Evolutionary conservation across 352 stramenopile genomes (phyloP).

Genomic region (Phytophthora rubi): DNA sequence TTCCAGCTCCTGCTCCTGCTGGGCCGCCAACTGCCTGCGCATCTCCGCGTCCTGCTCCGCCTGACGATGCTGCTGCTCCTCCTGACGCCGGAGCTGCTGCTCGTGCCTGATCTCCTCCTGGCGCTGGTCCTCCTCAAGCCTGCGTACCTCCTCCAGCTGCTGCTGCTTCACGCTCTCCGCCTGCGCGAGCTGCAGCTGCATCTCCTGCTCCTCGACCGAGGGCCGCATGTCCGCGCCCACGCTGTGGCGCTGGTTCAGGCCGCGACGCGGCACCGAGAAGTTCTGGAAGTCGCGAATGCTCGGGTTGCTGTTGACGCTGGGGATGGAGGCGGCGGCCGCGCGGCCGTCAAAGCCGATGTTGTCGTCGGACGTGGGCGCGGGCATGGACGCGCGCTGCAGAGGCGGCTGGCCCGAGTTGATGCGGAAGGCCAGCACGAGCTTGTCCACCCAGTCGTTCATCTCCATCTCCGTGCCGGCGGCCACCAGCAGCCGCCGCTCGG

Average conservation of each 20-base stretch:
- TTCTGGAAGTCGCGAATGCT: slow-evolving; percentile 83
- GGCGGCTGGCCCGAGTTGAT: slow-evolving; percentile 54
- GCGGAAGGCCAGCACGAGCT: slow-evolving; percentile 71
- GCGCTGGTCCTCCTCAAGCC: slow-evolving; percentile 24
- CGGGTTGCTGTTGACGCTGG: slow-evolving; percentile 24
- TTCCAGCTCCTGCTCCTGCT: slow-evolving; percentile 25
- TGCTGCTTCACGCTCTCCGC: slow-evolving; percentile 33
- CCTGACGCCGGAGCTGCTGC: slow-evolving; percentile 11
- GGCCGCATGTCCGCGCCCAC: slow-evolving; percentile 43
- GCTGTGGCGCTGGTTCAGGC: slow-evolving; percentile 51
- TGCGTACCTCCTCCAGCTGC: slow-evolving; percentile 27
- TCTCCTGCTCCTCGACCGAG: slow-evolving; percentile 41
- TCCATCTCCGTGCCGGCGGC: slow-evolving; percentile 79
- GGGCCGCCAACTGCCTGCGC: slow-evolving; percentile 26
- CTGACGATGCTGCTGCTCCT: slow-evolving; percentile 27
- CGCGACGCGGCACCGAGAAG: slow-evolving; percentile 62
- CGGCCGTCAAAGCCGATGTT: too few species aligned
- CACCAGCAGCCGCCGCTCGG: slow-evolving; percentile 63
- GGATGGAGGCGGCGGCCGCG: too few species aligned
- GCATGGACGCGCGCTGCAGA: slow-evolving; percentile 38
- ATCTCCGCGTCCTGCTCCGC: slow-evolving; percentile 30
- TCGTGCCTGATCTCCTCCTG: slow-evolving; percentile 16
- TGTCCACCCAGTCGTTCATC: slow-evolving; percentile 88
- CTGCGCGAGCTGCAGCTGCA: slow-evolving; percentile 25
- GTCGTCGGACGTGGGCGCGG: slow-evolving; percentile 18